phyloP scores from a whole-genome alignment of 139 green algal species.

The Nannochloris sp. region DNA sequence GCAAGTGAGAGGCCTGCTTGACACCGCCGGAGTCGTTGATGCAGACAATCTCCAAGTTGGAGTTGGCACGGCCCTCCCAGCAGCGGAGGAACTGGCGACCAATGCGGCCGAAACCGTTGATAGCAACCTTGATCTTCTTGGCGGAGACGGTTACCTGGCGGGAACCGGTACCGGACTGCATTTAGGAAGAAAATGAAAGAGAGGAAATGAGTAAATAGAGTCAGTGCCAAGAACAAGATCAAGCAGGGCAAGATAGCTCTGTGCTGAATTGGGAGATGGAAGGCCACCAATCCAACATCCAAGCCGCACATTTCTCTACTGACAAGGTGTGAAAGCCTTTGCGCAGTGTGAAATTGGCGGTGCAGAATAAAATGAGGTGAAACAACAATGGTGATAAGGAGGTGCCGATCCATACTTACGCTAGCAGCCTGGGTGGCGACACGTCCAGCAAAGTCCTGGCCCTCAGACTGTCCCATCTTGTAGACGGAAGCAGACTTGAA shows the following conservation, averaged over 20 bases:
- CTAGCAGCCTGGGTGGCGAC: not conserved
- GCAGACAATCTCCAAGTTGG: constrained; percentile 59
- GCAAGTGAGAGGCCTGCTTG: constrained; percentile 95
- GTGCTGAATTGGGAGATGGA: too few species aligned
- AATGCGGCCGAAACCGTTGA: constrained; percentile 99
- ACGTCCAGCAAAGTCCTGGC: not conserved
- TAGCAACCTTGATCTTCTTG: constrained; percentile 94
- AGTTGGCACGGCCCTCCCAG: constrained; percentile 61
- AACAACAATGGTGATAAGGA: not conserved
- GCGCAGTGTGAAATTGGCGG: too few species aligned
- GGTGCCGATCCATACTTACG: not conserved
- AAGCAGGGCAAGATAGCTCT: too few species aligned
- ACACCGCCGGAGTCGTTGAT: constrained; percentile 97
- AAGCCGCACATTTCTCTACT: too few species aligned
- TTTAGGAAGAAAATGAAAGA: not conserved
- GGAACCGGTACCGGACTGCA: constrained; percentile 11
- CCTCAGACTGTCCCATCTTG: not conserved
- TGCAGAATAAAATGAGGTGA: too few species aligned
- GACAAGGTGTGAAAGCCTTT: too few species aligned
- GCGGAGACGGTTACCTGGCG: constrained; percentile 42
- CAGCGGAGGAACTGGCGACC: constrained; percentile 90
- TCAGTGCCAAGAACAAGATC: not conserved
- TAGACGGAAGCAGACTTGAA: constrained; percentile 11
- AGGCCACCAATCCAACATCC: too few species aligned
- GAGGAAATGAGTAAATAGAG: not conserved